These are phyloP conservation scores for Wickerhamiella musiphila DNA, from an alignment of 805 yeast genomes.

Conservation along the genomic window DNA sequence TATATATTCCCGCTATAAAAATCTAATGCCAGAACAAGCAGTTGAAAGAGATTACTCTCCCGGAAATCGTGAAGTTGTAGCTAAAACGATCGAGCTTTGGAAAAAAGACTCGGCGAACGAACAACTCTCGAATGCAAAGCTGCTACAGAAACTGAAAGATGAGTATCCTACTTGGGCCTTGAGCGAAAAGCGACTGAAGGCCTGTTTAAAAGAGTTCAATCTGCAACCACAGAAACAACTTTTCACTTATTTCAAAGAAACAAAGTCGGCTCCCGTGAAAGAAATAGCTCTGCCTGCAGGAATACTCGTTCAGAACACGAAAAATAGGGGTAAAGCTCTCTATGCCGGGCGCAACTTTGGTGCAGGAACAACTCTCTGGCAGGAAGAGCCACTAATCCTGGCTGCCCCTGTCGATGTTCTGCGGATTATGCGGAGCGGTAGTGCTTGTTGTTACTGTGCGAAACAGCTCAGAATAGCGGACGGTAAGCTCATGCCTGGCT, in stretches of 20 bases:
- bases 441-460: conserved; percentile 62
- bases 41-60: conserved; percentile 33
- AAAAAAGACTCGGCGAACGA: conserved; percentile 48
- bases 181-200: conserved; percentile 38
- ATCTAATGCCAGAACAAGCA: too few species aligned
- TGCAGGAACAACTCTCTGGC: conserved; percentile 41
- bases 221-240: conserved; percentile 27
- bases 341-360: conserved; percentile 32
- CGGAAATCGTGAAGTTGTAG: conserved; percentile 39
- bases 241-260: conserved; percentile 36
- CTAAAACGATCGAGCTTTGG: conserved; percentile 49
- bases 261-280: conserved; percentile 35
- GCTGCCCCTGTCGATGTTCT: conserved; percentile 54
- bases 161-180: conserved; percentile 46
- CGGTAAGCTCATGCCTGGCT: conserved; percentile 13
- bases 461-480: conserved; percentile 25
- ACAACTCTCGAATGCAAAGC: conserved; percentile 34
- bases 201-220: conserved; percentile 38
- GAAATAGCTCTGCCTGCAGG: conserved; percentile 21
- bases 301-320: conserved; percentile 32
- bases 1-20: not conserved
- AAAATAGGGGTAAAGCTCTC: conserved; percentile 43
- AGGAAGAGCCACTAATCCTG: conserved; percentile 41
- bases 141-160: conserved; percentile 33
- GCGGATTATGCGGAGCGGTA: conserved; percentile 38